Percentiles rank a stretch among this genome's conserved stretches.
Evolutionary conservation across 2,329 filamentous ascomycete species (phyloP).

Genomic region (Claviceps fusiformis): DNA sequence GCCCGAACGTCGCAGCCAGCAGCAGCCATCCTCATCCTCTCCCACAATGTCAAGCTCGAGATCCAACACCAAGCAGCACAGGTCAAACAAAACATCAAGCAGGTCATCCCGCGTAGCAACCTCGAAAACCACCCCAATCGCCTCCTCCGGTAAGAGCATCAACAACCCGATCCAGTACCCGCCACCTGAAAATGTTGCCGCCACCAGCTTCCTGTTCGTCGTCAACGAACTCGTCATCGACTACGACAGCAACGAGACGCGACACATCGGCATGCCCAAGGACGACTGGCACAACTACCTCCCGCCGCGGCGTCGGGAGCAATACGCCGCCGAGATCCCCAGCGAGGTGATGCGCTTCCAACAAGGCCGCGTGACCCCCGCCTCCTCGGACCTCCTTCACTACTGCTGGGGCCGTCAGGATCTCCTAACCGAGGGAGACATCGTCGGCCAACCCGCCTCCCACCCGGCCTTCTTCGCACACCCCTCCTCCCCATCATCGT

Average conservation of each 20-base stretch:
- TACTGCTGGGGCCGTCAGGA: constrained; percentile 1
- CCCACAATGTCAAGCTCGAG: constrained; percentile 1
- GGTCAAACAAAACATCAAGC: not conserved
- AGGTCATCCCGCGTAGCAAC: not conserved
- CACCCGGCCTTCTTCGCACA: not conserved
- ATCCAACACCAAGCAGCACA: not conserved
- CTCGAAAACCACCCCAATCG: not conserved
- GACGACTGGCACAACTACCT: constrained; percentile 17
- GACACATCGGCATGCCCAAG: constrained; percentile 4
- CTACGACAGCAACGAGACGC: not conserved
- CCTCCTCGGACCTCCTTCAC: constrained; percentile 11
- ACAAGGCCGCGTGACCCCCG: constrained; percentile 16
- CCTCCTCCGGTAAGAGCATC: not conserved
- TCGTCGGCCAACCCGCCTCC: not conserved
- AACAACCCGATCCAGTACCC: not conserved
- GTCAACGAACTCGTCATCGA: constrained; percentile 21
- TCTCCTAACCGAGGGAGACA: not conserved
- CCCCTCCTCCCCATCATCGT: constrained; percentile 21
- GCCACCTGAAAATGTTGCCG: not conserved
- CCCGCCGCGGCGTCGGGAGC: constrained; percentile 13
- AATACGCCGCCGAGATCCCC: constrained; percentile 15
- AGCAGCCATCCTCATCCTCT: not conserved
- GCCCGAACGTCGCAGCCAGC: too few relatives aligned
- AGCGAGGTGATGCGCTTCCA: constrained; percentile 24
- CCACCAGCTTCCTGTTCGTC: constrained; percentile 23